Base-by-base conservation (phyloP, 257 asterid species). In the Schizonepeta tenuifolia region DNA sequence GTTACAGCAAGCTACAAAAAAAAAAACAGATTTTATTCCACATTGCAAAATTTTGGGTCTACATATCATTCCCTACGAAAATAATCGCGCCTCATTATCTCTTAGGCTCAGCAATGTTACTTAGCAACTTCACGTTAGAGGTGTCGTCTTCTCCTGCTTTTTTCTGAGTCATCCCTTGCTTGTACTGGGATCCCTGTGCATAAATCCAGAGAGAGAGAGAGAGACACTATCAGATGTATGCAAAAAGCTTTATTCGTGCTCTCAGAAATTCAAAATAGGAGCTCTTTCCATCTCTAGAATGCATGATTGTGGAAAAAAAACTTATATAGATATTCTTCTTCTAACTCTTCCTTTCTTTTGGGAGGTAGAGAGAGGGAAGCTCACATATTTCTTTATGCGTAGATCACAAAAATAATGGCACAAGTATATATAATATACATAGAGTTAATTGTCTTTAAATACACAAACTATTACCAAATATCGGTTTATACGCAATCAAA, bases 101-200 rank as follows among this genome's bases (percentile, higher is more conserved):
- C 82, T 80, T 81, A 71, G 83, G 76, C 69, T 81, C 90, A 41
- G 77, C 83, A 20, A 43, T 43, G 65, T 28, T 80, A 44, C 81
- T 76, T 46, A 57, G 81, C 62, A 65, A 33, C 72, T 81, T 66
- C 9, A 41, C 33, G 1, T 77, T 31, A 64, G 51, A 10, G 71
- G 71, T 43, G 44, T 78, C 83, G 10, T 79, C 86, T 17, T 87
- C 86, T 6, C 85, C 84, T 5, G 83, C 47, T 67, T 84, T 89
- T 65, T 71, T 87, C 61, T 83, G 81, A 24, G 83, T 65, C 62
- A 59, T 85, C 33, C 79, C 88, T 65, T 73, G 89, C 81, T 85
- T 88, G 75, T 15, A 56, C 65, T 83, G 95, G 58, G 80, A 82
- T 71, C 86, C 98, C 98, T 88, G 91, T 41, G 73, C 35, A 24